phyloP scores from a whole-genome alignment of 768 basidiomycete species.

The Vararia minispora region DNA sequence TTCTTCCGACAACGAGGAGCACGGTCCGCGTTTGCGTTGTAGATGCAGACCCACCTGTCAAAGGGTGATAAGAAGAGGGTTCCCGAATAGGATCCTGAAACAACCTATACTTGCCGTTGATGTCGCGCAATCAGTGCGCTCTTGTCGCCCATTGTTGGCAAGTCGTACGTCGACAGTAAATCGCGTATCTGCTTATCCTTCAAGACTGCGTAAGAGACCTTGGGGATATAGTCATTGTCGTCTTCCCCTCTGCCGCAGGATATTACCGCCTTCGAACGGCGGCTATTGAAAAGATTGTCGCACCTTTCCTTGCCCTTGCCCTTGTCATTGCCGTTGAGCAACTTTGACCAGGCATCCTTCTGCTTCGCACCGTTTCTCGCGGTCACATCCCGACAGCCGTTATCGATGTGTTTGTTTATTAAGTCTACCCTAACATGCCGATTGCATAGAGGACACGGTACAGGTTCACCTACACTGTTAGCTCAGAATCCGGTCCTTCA shows the following conservation, averaged over 20 bases:
- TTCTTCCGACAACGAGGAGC: slow-evolving; percentile 7
- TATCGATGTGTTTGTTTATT: slow-evolving; percentile 26
- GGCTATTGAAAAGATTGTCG: neutral
- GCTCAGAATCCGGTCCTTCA: too few species aligned
- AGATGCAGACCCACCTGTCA: slow-evolving; percentile 16
- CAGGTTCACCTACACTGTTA: too few species aligned
- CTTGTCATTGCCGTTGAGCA: slow-evolving; percentile 5
- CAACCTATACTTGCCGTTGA: slow-evolving; percentile 9
- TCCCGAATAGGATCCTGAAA: neutral
- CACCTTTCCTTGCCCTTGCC: slow-evolving; percentile 11
- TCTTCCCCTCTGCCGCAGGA: neutral
- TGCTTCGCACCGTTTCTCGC: slow-evolving; percentile 7
- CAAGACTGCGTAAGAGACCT: slow-evolving; percentile 17
- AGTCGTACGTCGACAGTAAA: slow-evolving; percentile 13
- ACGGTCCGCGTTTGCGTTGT: slow-evolving; percentile 20
- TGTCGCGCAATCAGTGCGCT: slow-evolving; percentile 16
- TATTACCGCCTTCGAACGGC: neutral
- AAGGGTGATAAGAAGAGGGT: neutral
- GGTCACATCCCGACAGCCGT: slow-evolving; percentile 18
- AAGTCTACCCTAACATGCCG: slow-evolving; percentile 16
- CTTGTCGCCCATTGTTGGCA: slow-evolving; percentile 16
- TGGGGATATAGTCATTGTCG: slow-evolving; percentile 9
- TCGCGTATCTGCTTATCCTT: slow-evolving; percentile 15
- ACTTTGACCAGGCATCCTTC: slow-evolving; percentile 13
- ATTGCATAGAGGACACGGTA: too few species aligned